Conservation (phyloP, 768 basidiomycete species). For the Kwoniella dejecticola region DNA sequence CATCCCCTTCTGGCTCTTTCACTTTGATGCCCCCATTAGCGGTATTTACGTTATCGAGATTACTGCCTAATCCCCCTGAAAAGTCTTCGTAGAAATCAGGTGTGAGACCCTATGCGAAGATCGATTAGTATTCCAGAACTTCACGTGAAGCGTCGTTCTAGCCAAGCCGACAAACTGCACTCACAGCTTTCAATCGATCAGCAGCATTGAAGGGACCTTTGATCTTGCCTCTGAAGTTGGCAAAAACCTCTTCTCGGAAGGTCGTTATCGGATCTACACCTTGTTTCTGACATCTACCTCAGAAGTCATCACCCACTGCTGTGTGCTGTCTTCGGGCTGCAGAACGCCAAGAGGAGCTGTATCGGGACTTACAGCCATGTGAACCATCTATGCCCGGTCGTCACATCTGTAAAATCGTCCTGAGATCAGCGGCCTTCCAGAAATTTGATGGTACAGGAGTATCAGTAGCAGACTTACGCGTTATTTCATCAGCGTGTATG, state of each 20-base stretch:
- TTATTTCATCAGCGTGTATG: constrained; percentile 77
- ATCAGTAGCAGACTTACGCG: too few species aligned
- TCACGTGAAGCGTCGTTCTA: too few species aligned
- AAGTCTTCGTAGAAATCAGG: constrained; percentile 72
- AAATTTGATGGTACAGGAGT: background rate
- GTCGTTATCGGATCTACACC: constrained; percentile 64
- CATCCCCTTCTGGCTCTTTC: constrained; percentile 28
- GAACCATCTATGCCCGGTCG: constrained; percentile 80
- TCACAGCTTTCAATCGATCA: constrained; percentile 69
- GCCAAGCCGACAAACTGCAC: constrained; percentile 1
- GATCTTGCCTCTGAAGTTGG: constrained; percentile 68
- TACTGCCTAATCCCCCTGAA: constrained; percentile 57
- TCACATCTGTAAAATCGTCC: constrained; percentile 63
- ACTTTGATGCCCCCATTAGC: background rate
- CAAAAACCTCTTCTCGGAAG: constrained; percentile 71
- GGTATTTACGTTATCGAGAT: background rate
- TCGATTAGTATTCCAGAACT: background rate
- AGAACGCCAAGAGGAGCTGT: background rate
- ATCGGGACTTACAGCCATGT: constrained; percentile 66
- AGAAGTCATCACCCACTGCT: background rate
- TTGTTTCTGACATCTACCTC: constrained; percentile 22
- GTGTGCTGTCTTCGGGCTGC: background rate
- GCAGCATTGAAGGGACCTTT: constrained; percentile 76
- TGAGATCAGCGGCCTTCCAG: background rate
- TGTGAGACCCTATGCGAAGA: constrained; percentile 59